Base-by-base conservation (phyloP, 257 asterid genomes). In the Asclepias syriaca region DNA sequence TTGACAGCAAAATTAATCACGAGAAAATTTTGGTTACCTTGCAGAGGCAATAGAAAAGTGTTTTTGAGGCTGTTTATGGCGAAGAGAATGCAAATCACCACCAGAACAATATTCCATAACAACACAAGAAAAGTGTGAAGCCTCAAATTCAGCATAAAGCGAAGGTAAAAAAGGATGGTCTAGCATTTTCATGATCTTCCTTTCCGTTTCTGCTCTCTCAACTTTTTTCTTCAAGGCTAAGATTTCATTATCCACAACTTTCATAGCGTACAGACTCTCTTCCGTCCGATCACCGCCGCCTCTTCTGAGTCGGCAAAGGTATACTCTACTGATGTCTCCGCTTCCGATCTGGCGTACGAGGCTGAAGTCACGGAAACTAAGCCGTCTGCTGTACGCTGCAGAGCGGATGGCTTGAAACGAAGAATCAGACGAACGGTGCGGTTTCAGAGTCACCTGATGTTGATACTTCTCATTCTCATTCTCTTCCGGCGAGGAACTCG, bases 161-260 rank as follows among this genome's bases (percentile, higher is more conserved):
- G 85, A 85, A 0, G 96, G 98, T 85, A 92, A 63, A 81, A 92
- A 92, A 9, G 98, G 96, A 70, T 92, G 98, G 73, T 92, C 89
- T 32, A 92, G 56, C 78, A 87, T 66, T 55, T 89, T 81, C 90
- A 92, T 77, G 68, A 92, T 90, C 56, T 85, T 87, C 82, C 89
- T 87, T 71, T 92, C 98, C 0, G 98, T 92, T 78, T 87, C 94
- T 59, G 93, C 98, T 78, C 98, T 86, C 80, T 82, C 77, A 5
- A 84, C 81, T 75, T 92, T 92, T 53, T 89, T 87, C 85, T 92
- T 92, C 89, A 89, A 3, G 22, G 88, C 88, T 80, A 92, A 53
- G 24, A 84, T 95, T 43, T 87, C 92, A 6, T 79, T 87, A 15
- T 92, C 96, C 81, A 92, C 96, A 55, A 92, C 96, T 22, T 92